A percentile compares a stretch with the other conserved stretches of the same genome.
These are phyloP conservation scores for Russula lepida DNA, from an alignment of 768 basidiomycete genomes.

Conservation along the genomic window DNA sequence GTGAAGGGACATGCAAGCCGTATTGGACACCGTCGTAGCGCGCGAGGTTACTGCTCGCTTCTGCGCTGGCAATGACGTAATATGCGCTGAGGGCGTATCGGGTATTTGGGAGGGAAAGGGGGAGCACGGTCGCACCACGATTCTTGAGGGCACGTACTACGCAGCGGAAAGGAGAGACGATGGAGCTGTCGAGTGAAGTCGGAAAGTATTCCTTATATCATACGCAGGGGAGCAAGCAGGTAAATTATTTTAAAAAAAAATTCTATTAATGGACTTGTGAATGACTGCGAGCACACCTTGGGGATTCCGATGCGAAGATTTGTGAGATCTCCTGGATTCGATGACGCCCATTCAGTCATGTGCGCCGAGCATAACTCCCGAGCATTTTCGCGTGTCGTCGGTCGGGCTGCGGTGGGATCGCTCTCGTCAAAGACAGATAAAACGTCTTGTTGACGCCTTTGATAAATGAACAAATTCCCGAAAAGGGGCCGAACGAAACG, in stretches of 20 bases:
- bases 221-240: background rate
- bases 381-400: slow-evolving; percentile 32
- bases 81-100: slow-evolving; percentile 81
- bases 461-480: background rate
- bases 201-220: slow-evolving; percentile 69
- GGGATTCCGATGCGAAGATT: slow-evolving; percentile 72
- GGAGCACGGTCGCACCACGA: slow-evolving; percentile 57
- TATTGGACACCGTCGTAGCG: slow-evolving; percentile 84
- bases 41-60: slow-evolving; percentile 88
- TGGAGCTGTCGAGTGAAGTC: slow-evolving; percentile 42
- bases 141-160: slow-evolving; percentile 36
- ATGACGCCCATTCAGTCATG: slow-evolving; percentile 4
- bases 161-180: slow-evolving; percentile 38
- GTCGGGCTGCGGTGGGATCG: slow-evolving; percentile 67
- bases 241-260: background rate
- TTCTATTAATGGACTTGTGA: background rate
- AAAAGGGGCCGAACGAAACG: slow-evolving; percentile 23
- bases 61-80: slow-evolving; percentile 92
- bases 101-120: slow-evolving; percentile 66
- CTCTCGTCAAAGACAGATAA: slow-evolving; percentile 44
- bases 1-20: slow-evolving; percentile 45
- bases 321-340: slow-evolving; percentile 26
- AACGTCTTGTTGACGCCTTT: slow-evolving; percentile 23
- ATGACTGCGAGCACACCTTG: slow-evolving; percentile 36
- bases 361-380: slow-evolving; percentile 19